Base-by-base conservation (phyloP, 202 grass and related monocot species). In the Zizania palustris region DNA sequence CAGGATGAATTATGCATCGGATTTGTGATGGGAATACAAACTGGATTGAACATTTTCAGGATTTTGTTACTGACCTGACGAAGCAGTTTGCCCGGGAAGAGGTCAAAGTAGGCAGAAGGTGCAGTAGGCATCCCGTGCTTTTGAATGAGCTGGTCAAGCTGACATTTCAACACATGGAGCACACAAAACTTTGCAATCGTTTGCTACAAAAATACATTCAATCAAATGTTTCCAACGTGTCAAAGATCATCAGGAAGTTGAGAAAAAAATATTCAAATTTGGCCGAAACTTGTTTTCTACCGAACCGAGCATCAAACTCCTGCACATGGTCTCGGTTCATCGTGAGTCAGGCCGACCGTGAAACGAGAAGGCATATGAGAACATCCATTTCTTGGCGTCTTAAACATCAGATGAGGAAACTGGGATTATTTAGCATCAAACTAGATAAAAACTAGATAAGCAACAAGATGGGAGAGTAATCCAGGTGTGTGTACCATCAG, bases 321-420 rank as follows among this genome's bases (percentile, higher is more conserved):
- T 50, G 50, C 48, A 34, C 48, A 34, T 82, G 76, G 80, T 63
- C 74, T 62, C 68, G 74, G 85, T 73, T 87, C 80, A 79, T 82
- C 51, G 65, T 78, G 80, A 78, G 58, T 62, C 67, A 39, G 61
- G n/a, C 41, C 5, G 18, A 3, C 28, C 41, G 12, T 55, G 64
- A 15, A 53, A 63, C 41, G 15, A 38, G 39, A 28, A 16, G 1
- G 8, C 22, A 37, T 36, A 13, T 42, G 5, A 18, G 51, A 51
- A 40, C n/a, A 74, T 0, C 28, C 9, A 2, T 67, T 44, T 63
- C 35, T 7, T 37, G 33, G 7, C 35, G 18, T 19, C 9, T 70
- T 20, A 40, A 33, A 44, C 46, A n/a, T n/a, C n/a, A 45, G 16
- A 50, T 0, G 34, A 18, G 50, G 38, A 16, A 0, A 0, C 1